Evolutionary conservation across 1,284 basidiomycete species (phyloP).

Genomic region (Austroboletus sp.): DNA sequence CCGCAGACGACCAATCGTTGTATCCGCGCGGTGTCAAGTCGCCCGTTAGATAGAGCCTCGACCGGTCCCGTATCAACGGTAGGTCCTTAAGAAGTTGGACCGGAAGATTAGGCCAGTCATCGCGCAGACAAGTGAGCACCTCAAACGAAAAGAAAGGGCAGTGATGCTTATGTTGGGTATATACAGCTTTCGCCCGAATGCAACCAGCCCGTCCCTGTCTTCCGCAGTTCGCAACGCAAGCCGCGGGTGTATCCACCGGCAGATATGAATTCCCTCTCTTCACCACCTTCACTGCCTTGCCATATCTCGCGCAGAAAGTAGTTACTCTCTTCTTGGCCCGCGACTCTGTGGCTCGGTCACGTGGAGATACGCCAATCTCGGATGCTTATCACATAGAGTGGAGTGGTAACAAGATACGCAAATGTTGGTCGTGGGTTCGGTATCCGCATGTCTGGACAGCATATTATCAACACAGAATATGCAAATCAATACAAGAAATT

Average conservation of each 20-base stretch:
- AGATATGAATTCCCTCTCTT: conserved; percentile 33
- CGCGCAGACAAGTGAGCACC: neutral
- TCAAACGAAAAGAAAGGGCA: neutral
- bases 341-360: conserved; percentile 38
- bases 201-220: conserved; percentile 26
- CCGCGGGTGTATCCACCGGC: conserved; percentile 37
- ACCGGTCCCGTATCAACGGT: conserved; percentile 16
- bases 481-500: neutral
- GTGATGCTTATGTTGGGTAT: conserved; percentile 16
- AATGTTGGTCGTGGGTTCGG: conserved; percentile 39
- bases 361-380: conserved; percentile 53
- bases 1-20: conserved; percentile 24
- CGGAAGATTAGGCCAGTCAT: conserved; percentile 40
- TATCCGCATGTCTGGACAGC: neutral
- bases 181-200: conserved; percentile 38
- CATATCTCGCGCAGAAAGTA: conserved; percentile 31
- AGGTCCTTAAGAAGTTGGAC: conserved; percentile 22
- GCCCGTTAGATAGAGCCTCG: conserved; percentile 16
- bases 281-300: conserved; percentile 18
- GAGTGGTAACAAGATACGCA: conserved; percentile 32
- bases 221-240: conserved; percentile 17
- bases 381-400: conserved; percentile 29
- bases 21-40: conserved; percentile 19
- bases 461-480: neutral
- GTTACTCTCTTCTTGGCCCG: conserved; percentile 4